A percentile compares a stretch with the other conserved stretches of the same genome.
Evolutionary conservation across 805 yeast species (phyloP).

Genomic region (Metschnikowia cerradonensis): DNA sequence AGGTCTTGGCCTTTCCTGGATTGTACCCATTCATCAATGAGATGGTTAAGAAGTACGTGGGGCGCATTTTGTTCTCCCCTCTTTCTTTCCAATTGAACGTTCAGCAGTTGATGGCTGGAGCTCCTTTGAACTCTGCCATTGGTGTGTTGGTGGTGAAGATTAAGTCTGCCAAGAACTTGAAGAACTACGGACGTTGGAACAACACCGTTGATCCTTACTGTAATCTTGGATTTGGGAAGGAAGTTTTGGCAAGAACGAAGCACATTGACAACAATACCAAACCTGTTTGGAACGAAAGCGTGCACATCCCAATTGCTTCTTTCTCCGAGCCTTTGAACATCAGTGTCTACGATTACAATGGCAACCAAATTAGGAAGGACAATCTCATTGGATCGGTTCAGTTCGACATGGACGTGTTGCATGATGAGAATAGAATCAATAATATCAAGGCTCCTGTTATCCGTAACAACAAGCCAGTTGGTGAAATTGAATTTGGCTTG

Average conservation of each 20-base stretch:
- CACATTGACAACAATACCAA: constrained; percentile 59
- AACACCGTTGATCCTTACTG: constrained; percentile 90
- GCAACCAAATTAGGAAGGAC: constrained; percentile 60
- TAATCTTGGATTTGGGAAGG: constrained; percentile 58
- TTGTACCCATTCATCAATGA: constrained; percentile 75
- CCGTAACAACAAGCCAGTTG: constrained; percentile 81
- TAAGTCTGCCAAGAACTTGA: constrained; percentile 63
- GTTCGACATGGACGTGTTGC: constrained; percentile 64
- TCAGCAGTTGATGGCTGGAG: constrained; percentile 85
- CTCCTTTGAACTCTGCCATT: constrained; percentile 70
- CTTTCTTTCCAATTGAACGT: constrained; percentile 89
- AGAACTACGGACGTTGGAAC: constrained; percentile 64
- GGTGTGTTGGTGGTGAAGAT: constrained; percentile 78
- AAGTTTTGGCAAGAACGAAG: constrained; percentile 63
- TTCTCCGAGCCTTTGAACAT: constrained; percentile 80
- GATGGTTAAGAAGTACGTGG: constrained; percentile 80
- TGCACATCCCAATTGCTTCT: constrained; percentile 64
- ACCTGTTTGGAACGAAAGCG: constrained; percentile 84
- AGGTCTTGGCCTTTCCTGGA: constrained; percentile 83
- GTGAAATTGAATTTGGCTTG: constrained; percentile 65
- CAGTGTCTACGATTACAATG: constrained; percentile 72
- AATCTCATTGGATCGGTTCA: constrained; percentile 74
- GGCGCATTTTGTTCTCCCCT: constrained; percentile 85
- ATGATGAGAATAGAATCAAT: constrained; percentile 47
- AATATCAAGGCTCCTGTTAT: constrained; percentile 55